Evolutionary conservation across 202 grass and related monocot genomes (phyloP).

Genomic region (Zizania palustris): DNA sequence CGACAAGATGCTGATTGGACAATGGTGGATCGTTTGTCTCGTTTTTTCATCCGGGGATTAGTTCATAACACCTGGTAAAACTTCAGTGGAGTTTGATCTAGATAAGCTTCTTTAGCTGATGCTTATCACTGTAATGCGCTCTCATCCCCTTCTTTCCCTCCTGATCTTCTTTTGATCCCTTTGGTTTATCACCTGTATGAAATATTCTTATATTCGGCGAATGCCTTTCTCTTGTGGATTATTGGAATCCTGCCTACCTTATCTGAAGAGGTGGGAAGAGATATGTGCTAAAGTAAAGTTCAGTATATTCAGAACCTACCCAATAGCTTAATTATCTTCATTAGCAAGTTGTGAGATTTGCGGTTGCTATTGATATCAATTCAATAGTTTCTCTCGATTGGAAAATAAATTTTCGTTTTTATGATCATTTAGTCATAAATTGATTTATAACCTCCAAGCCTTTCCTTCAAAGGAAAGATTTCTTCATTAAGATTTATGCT

Average conservation of each 20-base stretch:
- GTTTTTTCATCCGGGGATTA: background rate
- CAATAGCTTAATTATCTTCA: slow-evolving; percentile 31
- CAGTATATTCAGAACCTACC: slow-evolving; percentile 60
- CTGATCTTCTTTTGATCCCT: slow-evolving; percentile 50
- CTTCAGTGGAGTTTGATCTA: slow-evolving; percentile 38
- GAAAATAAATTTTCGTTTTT: background rate
- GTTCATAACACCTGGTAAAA: slow-evolving; percentile 5
- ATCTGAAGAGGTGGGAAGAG: slow-evolving; percentile 47
- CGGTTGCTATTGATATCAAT: slow-evolving; percentile 11
- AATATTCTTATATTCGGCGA: slow-evolving; percentile 46
- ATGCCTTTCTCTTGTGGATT: slow-evolving; percentile 52
- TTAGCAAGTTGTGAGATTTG: slow-evolving; percentile 30
- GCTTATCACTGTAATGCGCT: slow-evolving; percentile 33
- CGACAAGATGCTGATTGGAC: slow-evolving; percentile 29
- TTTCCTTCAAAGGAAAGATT: slow-evolving; percentile 48
- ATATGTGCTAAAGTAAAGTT: slow-evolving; percentile 37
- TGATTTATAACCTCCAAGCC: slow-evolving; percentile 7
- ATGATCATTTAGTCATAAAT: background rate
- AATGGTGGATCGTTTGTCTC: background rate
- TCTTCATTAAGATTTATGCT: slow-evolving; percentile 14
- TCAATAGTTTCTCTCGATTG: slow-evolving; percentile 31
- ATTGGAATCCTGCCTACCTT: slow-evolving; percentile 58
- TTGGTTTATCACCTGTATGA: slow-evolving; percentile 37
- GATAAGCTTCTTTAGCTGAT: slow-evolving; percentile 47
- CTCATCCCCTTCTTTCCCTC: slow-evolving; percentile 8